These are phyloP conservation scores for Cornus florida DNA, from an alignment of 148 eudicot genomes.

Conservation along the genomic window DNA sequence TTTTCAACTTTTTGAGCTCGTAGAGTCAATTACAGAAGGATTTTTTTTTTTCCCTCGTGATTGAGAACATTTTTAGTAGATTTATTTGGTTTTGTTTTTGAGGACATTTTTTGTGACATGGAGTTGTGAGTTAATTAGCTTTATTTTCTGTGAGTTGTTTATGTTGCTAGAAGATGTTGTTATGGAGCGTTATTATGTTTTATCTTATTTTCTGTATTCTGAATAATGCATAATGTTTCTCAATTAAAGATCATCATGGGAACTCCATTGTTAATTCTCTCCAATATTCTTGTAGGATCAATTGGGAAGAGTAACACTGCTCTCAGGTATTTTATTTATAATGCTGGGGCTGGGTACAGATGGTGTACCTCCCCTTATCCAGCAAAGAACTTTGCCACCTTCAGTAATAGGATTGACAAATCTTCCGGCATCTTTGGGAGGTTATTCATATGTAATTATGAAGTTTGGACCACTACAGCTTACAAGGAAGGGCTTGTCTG, in stretches of 20 bases:
- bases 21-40: neutral
- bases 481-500: conserved; percentile 85
- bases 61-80: neutral
- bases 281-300: conserved; percentile 74
- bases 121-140: neutral
- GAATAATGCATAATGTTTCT: neutral
- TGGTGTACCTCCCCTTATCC: conserved; percentile 63
- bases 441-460: conserved; percentile 67
- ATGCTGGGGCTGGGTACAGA: conserved; percentile 87
- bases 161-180: neutral
- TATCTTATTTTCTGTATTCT: neutral
- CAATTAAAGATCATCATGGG: conserved; percentile 20
- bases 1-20: neutral
- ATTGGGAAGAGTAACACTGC: conserved; percentile 78
- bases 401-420: conserved; percentile 64
- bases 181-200: neutral
- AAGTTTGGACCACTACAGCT: conserved; percentile 86
- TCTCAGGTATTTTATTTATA: conserved; percentile 75
- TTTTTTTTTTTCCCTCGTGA: neutral
- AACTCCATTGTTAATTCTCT: conserved; percentile 20
- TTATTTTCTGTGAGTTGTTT: neutral
- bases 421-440: conserved; percentile 67
- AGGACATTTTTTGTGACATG: neutral
- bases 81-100: neutral
- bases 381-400: conserved; percentile 78